Conservation (phyloP, 495 filamentous ascomycete species). For the Lichina pygmaea region DNA sequence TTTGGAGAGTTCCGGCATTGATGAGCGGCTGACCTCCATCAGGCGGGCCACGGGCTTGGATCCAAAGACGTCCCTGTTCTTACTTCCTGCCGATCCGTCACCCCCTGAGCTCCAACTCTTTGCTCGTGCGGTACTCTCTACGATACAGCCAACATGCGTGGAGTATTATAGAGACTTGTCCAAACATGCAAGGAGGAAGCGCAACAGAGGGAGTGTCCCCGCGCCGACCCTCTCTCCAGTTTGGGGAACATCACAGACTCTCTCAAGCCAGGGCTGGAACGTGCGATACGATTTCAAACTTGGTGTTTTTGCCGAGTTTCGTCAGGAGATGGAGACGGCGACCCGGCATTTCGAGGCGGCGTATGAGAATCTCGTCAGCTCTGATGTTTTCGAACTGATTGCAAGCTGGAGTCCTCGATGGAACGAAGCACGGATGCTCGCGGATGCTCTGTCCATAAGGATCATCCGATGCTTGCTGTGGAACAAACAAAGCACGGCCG, state of each 20-base stretch:
- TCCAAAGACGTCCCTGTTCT: conserved; percentile 46
- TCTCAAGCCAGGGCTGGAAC: conserved; percentile 72
- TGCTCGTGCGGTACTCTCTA: conserved; percentile 27
- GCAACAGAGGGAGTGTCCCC: conserved; percentile 41
- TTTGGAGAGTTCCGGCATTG: conserved; percentile 28
- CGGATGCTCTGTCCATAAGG: conserved; percentile 53
- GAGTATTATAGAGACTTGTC: conserved; percentile 83
- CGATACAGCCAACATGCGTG: conserved; percentile 30
- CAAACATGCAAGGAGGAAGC: conserved; percentile 67
- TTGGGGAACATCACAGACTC: conserved; percentile 51
- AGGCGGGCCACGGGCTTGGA: conserved; percentile 55
- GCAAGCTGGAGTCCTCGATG: conserved; percentile 67
- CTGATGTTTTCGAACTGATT: conserved; percentile 66
- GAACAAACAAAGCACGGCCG: conserved; percentile 43
- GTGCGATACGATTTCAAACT: conserved; percentile 83
- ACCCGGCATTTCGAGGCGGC: conserved; percentile 59
- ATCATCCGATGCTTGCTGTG: conserved; percentile 55
- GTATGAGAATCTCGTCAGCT: conserved; percentile 51
- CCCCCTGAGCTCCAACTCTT: conserved; percentile 34
- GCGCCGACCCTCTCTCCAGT: conserved; percentile 66
- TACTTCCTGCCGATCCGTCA: conserved; percentile 39
- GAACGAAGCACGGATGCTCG: conserved; percentile 58
- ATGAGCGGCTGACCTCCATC: conserved; percentile 52
- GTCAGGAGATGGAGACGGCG: conserved; percentile 71
- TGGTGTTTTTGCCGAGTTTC: conserved; percentile 68